Evolutionary conservation across 2,329 filamentous ascomycete species (phyloP), one percentile per base, ranked within the genome.

Genomic region (Thyridium curvatum): DNA sequence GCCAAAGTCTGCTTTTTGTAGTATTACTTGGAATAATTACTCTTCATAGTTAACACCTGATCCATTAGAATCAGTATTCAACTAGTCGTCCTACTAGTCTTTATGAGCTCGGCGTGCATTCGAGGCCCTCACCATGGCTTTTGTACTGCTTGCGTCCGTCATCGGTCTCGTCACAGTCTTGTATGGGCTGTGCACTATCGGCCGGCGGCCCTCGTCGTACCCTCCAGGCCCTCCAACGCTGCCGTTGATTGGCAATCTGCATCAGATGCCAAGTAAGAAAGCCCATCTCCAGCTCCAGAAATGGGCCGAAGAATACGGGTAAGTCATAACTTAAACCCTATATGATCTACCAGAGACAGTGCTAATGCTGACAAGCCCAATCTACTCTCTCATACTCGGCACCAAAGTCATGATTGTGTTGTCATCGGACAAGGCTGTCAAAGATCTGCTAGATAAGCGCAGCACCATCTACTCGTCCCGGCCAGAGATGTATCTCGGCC

Each of bases 371-470:
- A n/a, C 12, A 40, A 26, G 71, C 0, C 69, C 71, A 0, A 50
- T 77, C 0, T 76, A 71, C 48, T 69, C 64, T 1, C 54, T 77
- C 3, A 70, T 74, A 1, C 54, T 75, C 0, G 72, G 73, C 1
- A 66, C 66, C 0, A 62, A 66, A 31, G 55, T 59, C 6, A 52
- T 73, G 46, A 56, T 77, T 13, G 65, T 77, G 6, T 51, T 77
- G 0, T 66, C 60, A 0, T 64, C 61, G 1, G 62, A 66, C 18
- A 43, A 59, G 37, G 64, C 61, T 1, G 61, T 76, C 26, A 73
- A 70, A 37, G 72, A 77, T 7, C 48, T 77, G 4, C 43, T 77
- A 3, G 74, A 77, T 39, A 68, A 70, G 42, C 56, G 65, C 30
- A 68, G 69, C 33, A 52, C 44, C 12, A 71, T 71, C 12, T 77